Evolutionary conservation across 2,329 filamentous ascomycete species (phyloP).

Genomic region (Cercospora sp.): DNA sequence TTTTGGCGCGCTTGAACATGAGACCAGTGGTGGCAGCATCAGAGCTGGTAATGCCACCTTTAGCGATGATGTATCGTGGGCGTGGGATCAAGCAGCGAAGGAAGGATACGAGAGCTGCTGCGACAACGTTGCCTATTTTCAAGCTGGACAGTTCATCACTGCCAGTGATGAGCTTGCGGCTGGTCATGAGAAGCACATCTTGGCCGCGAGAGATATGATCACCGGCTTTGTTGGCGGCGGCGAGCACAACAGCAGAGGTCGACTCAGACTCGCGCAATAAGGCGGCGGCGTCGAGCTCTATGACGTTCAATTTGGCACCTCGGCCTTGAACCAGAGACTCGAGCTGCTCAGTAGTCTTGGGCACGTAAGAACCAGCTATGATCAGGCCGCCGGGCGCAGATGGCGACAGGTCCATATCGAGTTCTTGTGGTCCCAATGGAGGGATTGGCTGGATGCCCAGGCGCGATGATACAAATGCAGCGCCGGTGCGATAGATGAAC

Average conservation of each 20-base stretch:
- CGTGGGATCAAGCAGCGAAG: conserved; percentile 49
- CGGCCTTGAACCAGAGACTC: conserved; percentile 45
- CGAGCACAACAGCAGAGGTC: conserved; percentile 39
- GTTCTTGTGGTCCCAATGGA: conserved; percentile 50
- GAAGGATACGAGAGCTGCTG: conserved; percentile 53
- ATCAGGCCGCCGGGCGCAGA: conserved; percentile 51
- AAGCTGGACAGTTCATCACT: conserved; percentile 53
- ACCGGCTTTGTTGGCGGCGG: conserved; percentile 40
- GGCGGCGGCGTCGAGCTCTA: conserved; percentile 52
- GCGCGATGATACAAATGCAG: conserved; percentile 52
- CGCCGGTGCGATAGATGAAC: conserved; percentile 50
- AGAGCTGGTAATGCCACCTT: conserved; percentile 61
- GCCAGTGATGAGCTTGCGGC: conserved; percentile 53
- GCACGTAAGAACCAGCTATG: conserved; percentile 59
- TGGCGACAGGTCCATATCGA: conserved; percentile 41
- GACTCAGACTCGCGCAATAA: conserved; percentile 46
- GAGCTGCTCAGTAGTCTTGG: conserved; percentile 60
- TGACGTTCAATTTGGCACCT: conserved; percentile 45
- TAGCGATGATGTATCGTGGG: conserved; percentile 60
- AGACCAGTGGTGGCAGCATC: conserved; percentile 60
- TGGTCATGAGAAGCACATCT: conserved; percentile 62
- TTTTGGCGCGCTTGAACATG: conserved; percentile 54
- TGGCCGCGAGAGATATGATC: conserved; percentile 44
- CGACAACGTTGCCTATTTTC: conserved; percentile 55
- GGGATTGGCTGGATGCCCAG: conserved; percentile 55